phyloP scores from a whole-genome alignment of 176 grass and related monocot genomes.

The Juncus inflexus region DNA sequence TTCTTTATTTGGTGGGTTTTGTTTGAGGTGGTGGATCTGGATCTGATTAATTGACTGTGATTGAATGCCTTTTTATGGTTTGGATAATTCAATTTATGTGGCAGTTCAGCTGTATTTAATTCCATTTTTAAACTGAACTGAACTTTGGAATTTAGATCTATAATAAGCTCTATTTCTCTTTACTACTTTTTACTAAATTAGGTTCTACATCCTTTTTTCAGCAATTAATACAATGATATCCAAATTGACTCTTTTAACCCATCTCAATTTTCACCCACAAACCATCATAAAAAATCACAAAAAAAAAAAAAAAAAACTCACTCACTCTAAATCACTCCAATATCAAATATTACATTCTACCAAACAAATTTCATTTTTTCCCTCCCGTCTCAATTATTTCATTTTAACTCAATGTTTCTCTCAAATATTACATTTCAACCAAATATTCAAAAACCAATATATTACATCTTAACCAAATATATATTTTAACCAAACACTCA shows the following conservation, averaged over 20 bases:
- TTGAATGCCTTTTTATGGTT: conserved; percentile 8
- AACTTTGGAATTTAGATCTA: conserved; percentile 19
- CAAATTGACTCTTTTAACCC: too few relatives aligned
- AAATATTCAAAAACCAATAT: not conserved
- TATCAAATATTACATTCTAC: too few relatives aligned
- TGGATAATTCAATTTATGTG: conserved; percentile 20
- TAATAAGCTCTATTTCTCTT: conserved; percentile 5
- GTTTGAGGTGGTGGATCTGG: not conserved
- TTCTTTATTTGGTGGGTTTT: not conserved
- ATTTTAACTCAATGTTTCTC: not conserved
- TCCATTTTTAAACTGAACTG: conserved; percentile 12
- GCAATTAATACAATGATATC: not conserved
- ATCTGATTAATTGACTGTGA: conserved; percentile 20
- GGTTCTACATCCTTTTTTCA: conserved; percentile 17
- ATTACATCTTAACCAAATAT: not conserved
- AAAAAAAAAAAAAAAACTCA: too few relatives aligned
- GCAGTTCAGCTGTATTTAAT: not conserved
- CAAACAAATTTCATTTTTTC: too few relatives aligned
- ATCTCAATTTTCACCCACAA: too few relatives aligned
- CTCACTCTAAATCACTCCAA: too few relatives aligned
- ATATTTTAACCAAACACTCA: too few relatives aligned
- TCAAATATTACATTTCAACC: not conserved
- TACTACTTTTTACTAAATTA: conserved; percentile 16
- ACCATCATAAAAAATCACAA: too few relatives aligned
- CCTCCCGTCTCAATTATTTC: too few relatives aligned